Base-by-base conservation (phyloP, 2,329 filamentous ascomycete species). In the Neofusicoccum cordaticola region DNA sequence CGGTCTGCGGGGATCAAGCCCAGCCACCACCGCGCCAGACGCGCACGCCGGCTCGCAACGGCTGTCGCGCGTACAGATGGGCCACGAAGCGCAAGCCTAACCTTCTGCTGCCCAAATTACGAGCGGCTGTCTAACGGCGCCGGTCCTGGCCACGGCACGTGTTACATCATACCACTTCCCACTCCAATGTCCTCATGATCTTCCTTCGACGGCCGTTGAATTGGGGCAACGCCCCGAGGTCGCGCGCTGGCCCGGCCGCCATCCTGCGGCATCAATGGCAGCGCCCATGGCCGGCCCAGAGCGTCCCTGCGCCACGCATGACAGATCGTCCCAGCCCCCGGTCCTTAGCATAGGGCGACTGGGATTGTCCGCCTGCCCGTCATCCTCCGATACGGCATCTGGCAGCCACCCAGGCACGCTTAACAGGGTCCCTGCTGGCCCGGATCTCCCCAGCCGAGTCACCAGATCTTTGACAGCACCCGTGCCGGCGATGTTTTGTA, bases 81-180 rank as follows among this genome's bases (percentile, higher is more conserved):
- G 27, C 27, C 27, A 31, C 27, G 27, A 31, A 31, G 52, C 52
- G 35, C 53, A 17, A 58, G 53, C 39, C 53, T 44, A 42, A 58
- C 39, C 53, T 15, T 11, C 39, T 3, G 27, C n/a, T 31, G 56
- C 56, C 42, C 56, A 60, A 60, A 60, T 60, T 60, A 31, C 56
- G 56, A 60, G 42, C 42, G 41, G 56, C 56, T 60, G 22, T 37
- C 31, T 31, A 45, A 47, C 56, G 56, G 56, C 42, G 56, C 27
- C 22, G 13, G 53, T 44, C 15, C 53, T 41, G 27, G 31, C 42
- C 11, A n/a, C 42, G 61, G 50, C 50, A 37, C 61, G 61, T 53
- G 61, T 63, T 63, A 39, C 61, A 63, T 63, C 61, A 63, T 63
- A 37, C 61, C 61, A 63, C 44, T 35, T 41, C 27, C 61, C 61